Evolutionary conservation across 2,329 filamentous ascomycete genomes (phyloP), one percentile per base, ranked within the genome.

Genomic region (Cercospora sesami): DNA sequence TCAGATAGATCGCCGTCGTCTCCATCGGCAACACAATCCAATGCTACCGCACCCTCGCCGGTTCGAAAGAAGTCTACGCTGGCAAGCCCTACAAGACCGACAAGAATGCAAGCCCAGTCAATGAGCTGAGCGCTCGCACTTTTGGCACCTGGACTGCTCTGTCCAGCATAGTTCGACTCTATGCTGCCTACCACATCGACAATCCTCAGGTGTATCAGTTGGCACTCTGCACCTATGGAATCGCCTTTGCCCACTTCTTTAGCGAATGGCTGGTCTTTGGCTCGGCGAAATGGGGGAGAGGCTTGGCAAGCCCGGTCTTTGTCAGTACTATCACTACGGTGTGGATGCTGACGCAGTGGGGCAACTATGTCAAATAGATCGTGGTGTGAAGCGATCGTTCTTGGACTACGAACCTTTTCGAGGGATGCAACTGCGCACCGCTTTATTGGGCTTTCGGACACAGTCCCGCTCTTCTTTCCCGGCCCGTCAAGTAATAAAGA

Each of bases 101-200:
- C 36, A 69, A 67, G 23, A 51, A 62, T 31, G 59, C 72, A 79
- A 79, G 9, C 75, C 85, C 79, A 80, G 87, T 92, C 65, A 94
- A 91, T 5, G 88, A 90, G 5, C 87, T 97, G 31, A 90, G 89
- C 10, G 89, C 89, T 28, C 89, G 92, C 71, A 89, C 92, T 21
- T 96, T 96, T 79, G 93, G 91, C 64, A 95, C 92, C 31, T 97
- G 93, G 90, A 96, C 94, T 0, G 85, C 94, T 67, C 84, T 96
- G 67, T 90, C 91, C 5, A 87, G 89, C 67, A 82, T 96, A 61
- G 86, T 96, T 55, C 88, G 94, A 63, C 82, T 93, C 72, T 96
- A 96, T 77, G 92, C 92, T 4, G 91, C 92, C 36, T 96, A 96
- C 81, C 85, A 96, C 79, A 87, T 96, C 71, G 84, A 88, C 72